Percentiles rank a stretch among this genome's conserved stretches.
Conservation (phyloP, 1,139 yeast genomes). For the Yamadazyma spencermartinsiae region DNA sequence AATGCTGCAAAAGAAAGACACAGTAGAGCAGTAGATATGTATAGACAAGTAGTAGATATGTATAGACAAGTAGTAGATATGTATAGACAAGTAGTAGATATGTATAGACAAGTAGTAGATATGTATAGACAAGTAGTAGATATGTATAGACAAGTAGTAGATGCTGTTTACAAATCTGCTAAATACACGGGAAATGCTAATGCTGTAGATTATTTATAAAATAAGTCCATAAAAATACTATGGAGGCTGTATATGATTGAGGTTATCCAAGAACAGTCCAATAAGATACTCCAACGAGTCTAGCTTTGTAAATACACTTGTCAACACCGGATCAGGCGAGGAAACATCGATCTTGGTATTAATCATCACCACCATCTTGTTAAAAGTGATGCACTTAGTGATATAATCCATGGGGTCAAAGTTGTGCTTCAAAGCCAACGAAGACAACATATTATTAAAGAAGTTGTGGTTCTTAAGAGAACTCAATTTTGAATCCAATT, state of each 20-base stretch:
- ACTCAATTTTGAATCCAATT: conserved; percentile 12
- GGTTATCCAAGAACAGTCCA: conserved; percentile 25
- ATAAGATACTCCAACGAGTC: conserved; percentile 44
- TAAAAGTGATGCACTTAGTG: conserved; percentile 45
- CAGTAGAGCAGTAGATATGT: too few species aligned
- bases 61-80: too few species aligned
- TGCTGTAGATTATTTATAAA: too few species aligned
- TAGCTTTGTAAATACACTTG: conserved; percentile 45
- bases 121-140: too few species aligned
- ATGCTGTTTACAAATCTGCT: too few species aligned
- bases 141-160: too few species aligned
- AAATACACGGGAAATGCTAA: too few species aligned
- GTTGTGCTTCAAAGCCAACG: conserved; percentile 32
- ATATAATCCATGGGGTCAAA: conserved; percentile 43
- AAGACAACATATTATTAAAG: conserved; percentile 28
- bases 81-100: too few species aligned
- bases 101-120: too few species aligned
- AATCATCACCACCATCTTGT: conserved; percentile 43
- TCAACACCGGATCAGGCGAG: conserved; percentile 45
- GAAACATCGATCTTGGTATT: conserved; percentile 44
- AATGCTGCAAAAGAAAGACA: background rate
- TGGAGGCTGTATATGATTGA: conserved; percentile 11
- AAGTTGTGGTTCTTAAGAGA: conserved; percentile 12
- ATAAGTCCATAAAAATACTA: background rate
- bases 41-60: too few species aligned